Conservation (phyloP, 2,329 filamentous ascomycete species). For the Aureobasidium sp. region DNA sequence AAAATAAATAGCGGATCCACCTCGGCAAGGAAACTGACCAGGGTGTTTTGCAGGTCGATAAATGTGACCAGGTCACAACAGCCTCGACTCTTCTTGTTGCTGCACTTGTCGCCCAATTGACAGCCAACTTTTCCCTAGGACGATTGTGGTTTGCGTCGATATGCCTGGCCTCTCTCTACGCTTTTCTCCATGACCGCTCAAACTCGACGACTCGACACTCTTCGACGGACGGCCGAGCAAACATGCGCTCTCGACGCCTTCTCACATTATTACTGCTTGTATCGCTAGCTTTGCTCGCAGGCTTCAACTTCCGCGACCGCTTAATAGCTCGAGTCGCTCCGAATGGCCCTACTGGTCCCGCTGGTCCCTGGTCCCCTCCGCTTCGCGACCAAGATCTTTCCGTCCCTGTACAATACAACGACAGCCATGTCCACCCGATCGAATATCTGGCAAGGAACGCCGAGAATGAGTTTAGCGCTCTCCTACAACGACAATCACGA, state of each 20-base stretch:
- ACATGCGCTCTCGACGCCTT: constrained; percentile 31
- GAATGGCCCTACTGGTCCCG: background rate
- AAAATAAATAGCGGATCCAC: background rate
- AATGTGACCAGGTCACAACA: background rate
- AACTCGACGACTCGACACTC: constrained; percentile 13
- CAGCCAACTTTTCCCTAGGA: constrained; percentile 20
- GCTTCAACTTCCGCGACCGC: constrained; percentile 25
- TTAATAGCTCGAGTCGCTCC: background rate
- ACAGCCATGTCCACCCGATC: constrained; percentile 37
- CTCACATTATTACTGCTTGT: constrained; percentile 29
- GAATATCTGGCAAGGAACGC: constrained; percentile 37
- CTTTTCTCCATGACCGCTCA: constrained; percentile 23
- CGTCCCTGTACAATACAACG: constrained; percentile 29
- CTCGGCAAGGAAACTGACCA: background rate
- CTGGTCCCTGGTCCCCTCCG: constrained; percentile 11
- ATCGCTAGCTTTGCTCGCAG: constrained; percentile 27
- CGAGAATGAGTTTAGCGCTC: constrained; percentile 31
- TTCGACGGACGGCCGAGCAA: constrained; percentile 21
- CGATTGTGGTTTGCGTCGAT: constrained; percentile 25
- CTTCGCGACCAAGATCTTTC: constrained; percentile 17
- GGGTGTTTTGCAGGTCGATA: constrained; percentile 1
- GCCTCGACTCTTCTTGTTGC: constrained; percentile 16
- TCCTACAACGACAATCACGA: constrained; percentile 50
- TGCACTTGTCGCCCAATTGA: constrained; percentile 22
- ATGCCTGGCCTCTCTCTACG: constrained; percentile 19